phyloP scores from a whole-genome alignment of 2,329 filamentous ascomycete species.

The Aspergillus luchuensis region DNA sequence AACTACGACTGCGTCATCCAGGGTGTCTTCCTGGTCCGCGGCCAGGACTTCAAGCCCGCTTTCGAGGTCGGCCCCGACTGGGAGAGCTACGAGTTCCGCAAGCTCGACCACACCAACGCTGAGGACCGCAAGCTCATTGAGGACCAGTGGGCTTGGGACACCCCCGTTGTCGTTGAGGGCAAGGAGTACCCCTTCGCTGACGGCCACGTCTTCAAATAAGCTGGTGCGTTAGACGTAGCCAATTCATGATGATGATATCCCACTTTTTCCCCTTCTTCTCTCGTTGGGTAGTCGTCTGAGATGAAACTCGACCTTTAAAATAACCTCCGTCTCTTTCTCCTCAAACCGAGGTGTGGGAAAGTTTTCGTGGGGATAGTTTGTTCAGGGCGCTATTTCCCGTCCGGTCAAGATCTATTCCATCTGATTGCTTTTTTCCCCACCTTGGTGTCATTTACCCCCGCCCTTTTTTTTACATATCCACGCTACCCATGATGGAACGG shows the following conservation, averaged over 20 bases:
- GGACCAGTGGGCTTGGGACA: conserved; percentile 90
- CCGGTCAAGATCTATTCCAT: background rate
- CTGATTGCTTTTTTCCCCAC: background rate
- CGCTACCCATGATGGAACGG: conserved; percentile 22
- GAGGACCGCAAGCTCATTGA: conserved; percentile 86
- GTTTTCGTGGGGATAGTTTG: background rate
- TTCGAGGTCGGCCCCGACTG: conserved; percentile 97
- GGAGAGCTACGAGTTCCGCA: conserved; percentile 94
- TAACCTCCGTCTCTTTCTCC: conserved; percentile 2
- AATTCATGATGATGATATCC: conserved; percentile 25
- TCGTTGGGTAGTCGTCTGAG: conserved; percentile 11
- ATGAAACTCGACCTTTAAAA: conserved; percentile 13
- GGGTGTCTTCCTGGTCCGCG: conserved; percentile 93
- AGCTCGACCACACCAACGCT: conserved; percentile 85
- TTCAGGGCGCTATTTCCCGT: background rate
- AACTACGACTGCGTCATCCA: conserved; percentile 88
- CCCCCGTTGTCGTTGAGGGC: conserved; percentile 74
- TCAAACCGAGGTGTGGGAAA: background rate
- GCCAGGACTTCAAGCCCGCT: conserved; percentile 79
- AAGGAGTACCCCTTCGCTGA: conserved; percentile 88
- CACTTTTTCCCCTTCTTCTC: conserved; percentile 10
- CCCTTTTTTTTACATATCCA: conserved; percentile 3
- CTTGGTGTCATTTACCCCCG: conserved; percentile 2
- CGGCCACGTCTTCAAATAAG: conserved; percentile 99
- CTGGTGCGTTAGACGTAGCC: conserved; percentile 24